Evolutionary conservation across 306 rosid genomes (phyloP).

Genomic region (Herpetospermum pedunculosum): DNA sequence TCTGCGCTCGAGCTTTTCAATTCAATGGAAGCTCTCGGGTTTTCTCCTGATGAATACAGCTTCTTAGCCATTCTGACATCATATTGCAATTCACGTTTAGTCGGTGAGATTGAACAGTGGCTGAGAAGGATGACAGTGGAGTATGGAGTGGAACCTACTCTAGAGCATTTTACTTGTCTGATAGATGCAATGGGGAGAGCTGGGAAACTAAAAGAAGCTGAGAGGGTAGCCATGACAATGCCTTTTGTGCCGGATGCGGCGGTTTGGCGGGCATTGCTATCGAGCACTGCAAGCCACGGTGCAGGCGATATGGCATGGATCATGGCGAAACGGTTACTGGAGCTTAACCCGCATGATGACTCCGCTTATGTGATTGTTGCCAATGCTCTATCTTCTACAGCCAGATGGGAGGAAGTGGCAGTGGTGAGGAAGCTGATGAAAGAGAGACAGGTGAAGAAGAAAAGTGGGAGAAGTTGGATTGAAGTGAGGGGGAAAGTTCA

Average conservation of each 20-base stretch:
- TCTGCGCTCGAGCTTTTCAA: slow-evolving; percentile 28
- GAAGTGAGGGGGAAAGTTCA: slow-evolving; percentile 69
- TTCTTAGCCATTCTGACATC: slow-evolving; percentile 60
- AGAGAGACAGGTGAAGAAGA: slow-evolving; percentile 55
- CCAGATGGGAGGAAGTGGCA: slow-evolving; percentile 82
- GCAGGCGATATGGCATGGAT: slow-evolving; percentile 46
- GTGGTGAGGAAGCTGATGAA: slow-evolving; percentile 66
- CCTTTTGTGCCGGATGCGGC: slow-evolving; percentile 71
- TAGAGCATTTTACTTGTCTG: slow-evolving; percentile 87
- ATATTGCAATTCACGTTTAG: slow-evolving; percentile 45
- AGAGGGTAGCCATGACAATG: slow-evolving; percentile 49
- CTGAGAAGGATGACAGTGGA: slow-evolving; percentile 44
- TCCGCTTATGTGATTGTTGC: slow-evolving; percentile 65
- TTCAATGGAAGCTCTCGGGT: slow-evolving; percentile 34
- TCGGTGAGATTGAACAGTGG: slow-evolving; percentile 47
- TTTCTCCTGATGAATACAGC: slow-evolving; percentile 57
- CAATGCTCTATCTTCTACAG: slow-evolving; percentile 47
- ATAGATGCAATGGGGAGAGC: slow-evolving; percentile 64
- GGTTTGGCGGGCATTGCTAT: slow-evolving; percentile 76
- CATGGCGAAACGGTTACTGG: slow-evolving; percentile 55
- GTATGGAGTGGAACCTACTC: slow-evolving; percentile 48
- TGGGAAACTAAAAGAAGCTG: slow-evolving; percentile 57
- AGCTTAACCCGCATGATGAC: slow-evolving; percentile 55
- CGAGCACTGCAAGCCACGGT: slow-evolving; percentile 51
- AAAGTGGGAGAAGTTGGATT: slow-evolving; percentile 83